phyloP scores from a whole-genome alignment of 345 rosid genomes.

The thale cress (Arabidopsis thaliana) region DNA sequence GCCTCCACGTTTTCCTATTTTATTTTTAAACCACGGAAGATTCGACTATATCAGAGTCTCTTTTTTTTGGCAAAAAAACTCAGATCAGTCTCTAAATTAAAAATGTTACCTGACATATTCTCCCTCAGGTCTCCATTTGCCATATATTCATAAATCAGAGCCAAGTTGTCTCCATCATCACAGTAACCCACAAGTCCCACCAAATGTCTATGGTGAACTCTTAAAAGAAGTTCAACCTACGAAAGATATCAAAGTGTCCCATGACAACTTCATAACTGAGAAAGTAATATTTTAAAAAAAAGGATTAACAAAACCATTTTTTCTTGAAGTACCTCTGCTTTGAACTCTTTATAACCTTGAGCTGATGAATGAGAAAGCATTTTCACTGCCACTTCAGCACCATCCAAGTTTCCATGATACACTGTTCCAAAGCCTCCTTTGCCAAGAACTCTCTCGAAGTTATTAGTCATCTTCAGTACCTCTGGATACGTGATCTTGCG shows the following conservation, averaged over 20 bases:
- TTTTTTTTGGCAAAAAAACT: no score
- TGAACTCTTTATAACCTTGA: slow-evolving; percentile 50
- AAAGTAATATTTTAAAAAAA: not conserved
- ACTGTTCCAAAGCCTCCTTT: slow-evolving; percentile 49
- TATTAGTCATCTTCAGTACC: slow-evolving; percentile 41
- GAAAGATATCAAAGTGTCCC: not conserved
- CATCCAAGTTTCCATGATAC: slow-evolving; percentile 38
- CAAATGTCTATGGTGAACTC: slow-evolving; percentile 59
- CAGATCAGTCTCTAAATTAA: not conserved
- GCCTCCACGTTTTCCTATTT: slow-evolving; percentile 32
- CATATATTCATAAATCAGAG: slow-evolving; percentile 58
- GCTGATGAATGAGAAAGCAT: slow-evolving; percentile 47
- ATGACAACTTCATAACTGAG: not conserved
- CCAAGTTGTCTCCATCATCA: slow-evolving; percentile 52
- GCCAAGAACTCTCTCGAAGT: slow-evolving; percentile 39
- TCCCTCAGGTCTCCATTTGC: slow-evolving; percentile 51
- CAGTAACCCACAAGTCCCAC: slow-evolving; percentile 57
- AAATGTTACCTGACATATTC: slow-evolving; percentile 47
- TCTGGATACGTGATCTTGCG: slow-evolving; percentile 30
- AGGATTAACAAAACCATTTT: not conserved
- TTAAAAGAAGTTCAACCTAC: slow-evolving; percentile 55
- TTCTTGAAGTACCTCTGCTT: slow-evolving; percentile 43
- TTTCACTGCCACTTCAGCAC: slow-evolving; percentile 43
- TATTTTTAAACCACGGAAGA: not conserved
- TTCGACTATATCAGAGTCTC: not conserved